These are phyloP conservation scores for Elaphomyces granulatus DNA, from an alignment of 495 filamentous ascomycete species.

Conservation along the genomic window DNA sequence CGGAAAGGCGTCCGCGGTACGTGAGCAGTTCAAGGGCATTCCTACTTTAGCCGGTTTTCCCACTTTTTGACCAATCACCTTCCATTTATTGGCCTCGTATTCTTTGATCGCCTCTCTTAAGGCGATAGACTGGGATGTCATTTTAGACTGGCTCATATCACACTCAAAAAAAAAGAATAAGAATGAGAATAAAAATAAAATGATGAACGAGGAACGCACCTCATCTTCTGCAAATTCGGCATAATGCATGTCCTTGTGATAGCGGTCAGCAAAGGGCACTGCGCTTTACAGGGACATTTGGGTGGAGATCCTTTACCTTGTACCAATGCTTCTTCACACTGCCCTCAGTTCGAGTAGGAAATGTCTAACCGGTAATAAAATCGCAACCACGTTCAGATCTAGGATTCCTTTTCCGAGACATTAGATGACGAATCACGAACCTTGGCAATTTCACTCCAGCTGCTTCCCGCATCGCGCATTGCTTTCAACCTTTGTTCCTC, in stretches of 20 bases:
- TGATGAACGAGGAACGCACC: slow-evolving; percentile 36
- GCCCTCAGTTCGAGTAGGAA: slow-evolving; percentile 84
- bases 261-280: slow-evolving; percentile 14
- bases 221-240: slow-evolving; percentile 98
- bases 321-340: slow-evolving; percentile 99
- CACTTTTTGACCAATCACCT: slow-evolving; percentile 87
- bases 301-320: slow-evolving; percentile 46
- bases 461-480: slow-evolving; percentile 85
- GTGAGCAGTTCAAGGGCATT: slow-evolving; percentile 7
- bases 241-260: slow-evolving; percentile 84
- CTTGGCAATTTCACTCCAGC: slow-evolving; percentile 97
- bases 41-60: slow-evolving; percentile 92
- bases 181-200: not conserved
- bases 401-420: too few species aligned
- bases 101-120: slow-evolving; percentile 92
- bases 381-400: too few species aligned
- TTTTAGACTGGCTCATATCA: not conserved
- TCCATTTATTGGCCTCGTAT: slow-evolving; percentile 98
- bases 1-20: too few species aligned
- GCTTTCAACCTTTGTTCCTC: slow-evolving; percentile 86
- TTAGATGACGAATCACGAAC: too few species aligned
- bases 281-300: not conserved
- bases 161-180: slow-evolving; percentile 18
- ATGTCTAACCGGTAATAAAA: slow-evolving; percentile 68
- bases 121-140: slow-evolving; percentile 52